Evolutionary conservation across 805 yeast genomes (phyloP), one percentile per base, ranked within the genome.

Genomic region (Clavispora phyllophila): DNA sequence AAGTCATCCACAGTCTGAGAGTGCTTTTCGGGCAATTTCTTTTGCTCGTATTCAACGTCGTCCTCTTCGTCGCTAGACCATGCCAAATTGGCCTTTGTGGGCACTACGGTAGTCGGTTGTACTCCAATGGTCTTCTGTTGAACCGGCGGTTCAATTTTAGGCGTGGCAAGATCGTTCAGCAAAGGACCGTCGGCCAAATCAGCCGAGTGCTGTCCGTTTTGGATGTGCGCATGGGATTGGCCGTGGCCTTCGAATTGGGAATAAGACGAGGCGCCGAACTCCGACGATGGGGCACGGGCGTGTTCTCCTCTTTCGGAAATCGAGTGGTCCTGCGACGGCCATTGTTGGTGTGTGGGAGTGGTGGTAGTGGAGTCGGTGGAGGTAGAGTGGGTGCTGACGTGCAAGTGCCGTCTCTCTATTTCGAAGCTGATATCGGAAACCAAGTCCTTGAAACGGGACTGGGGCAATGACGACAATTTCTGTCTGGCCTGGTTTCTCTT

Each of bases 401-500:
- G 78, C 40, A 82, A 78, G 20, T 73, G 72, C 53, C 96, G 70
- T 56, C 96, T 77, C 56, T 84, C 88, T 39, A 89, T 86, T 62
- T 93, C 99, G 60, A 70, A 87, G 34, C 85, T 70, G 34, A 93
- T 89, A 60, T 93, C 99, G 44, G 85, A 82, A 15, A 88, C 95
- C 60, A 93, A 76, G 60, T 91, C 99, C 53, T 83, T 82, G 66
- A 93, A 93, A 47, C 98, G 68, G 3, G 82, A 62, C 39, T 82
- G 81, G 2, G 96, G 93, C 45, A 93, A 75, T 38, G 86, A 80
- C 5, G 96, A 84, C 52, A 93, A 74, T 65, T 90, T 91, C 62
- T 87, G 87, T 54, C 99, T 76, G 2, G 99, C 98, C 62, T 89
- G 95, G 59, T 93, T 95, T 57, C 99, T 78, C 59, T 89, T 90